A percentile compares a stretch with the other conserved stretches of the same genome.
phyloP scores from a whole-genome alignment of 2,329 filamentous ascomycete genomes.

The Sordariomycetes sp. region DNA sequence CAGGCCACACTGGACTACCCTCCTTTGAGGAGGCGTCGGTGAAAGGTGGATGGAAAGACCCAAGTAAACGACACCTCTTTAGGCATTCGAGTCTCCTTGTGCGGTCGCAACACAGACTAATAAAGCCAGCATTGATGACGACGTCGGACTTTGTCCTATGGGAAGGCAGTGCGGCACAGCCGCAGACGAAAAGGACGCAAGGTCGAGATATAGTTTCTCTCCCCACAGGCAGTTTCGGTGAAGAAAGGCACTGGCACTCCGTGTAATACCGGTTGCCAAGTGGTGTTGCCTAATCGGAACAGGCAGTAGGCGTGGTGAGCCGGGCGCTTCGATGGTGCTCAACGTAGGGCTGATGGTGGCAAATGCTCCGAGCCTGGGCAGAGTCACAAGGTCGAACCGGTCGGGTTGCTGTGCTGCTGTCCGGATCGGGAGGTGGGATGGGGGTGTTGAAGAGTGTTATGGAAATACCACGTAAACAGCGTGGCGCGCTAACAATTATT shows the following conservation, averaged over 20 bases:
- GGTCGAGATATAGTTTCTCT: not conserved
- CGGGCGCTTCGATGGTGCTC: not conserved
- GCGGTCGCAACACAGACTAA: not conserved
- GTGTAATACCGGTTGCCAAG: not conserved
- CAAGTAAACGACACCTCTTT: not conserved
- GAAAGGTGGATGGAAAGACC: not conserved
- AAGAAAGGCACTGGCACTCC: not conserved
- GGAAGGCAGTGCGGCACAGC: not conserved
- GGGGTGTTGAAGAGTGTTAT: constrained; percentile 1
- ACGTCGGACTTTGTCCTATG: not conserved
- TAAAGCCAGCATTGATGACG: not conserved
- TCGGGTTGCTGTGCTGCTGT: not conserved
- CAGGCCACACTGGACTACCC: not conserved
- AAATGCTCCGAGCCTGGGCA: not conserved
- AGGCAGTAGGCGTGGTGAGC: not conserved
- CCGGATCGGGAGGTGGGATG: not conserved
- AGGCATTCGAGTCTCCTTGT: not conserved
- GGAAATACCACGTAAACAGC: not conserved
- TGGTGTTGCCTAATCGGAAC: not conserved
- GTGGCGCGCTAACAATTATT: not conserved
- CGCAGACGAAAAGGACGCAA: not conserved
- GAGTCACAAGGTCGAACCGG: not conserved
- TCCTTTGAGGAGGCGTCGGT: not conserved
- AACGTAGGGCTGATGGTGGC: not conserved
- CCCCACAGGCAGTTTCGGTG: not conserved